Evolutionary conservation across 108 stramenopile genomes (phyloP), one percentile per base, ranked within the genome.

Genomic region (Nitzschia palea): DNA sequence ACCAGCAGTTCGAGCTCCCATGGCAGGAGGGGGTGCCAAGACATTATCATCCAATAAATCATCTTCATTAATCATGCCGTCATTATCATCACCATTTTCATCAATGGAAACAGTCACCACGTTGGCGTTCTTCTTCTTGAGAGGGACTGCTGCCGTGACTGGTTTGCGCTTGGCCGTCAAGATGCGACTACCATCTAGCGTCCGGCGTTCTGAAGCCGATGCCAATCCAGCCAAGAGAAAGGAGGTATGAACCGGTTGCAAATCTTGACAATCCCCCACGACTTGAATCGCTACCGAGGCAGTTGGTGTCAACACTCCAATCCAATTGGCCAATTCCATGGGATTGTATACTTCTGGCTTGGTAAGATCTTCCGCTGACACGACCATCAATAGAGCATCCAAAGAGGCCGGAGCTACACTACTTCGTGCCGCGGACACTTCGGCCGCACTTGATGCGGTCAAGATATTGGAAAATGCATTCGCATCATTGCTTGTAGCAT

Each of bases 41-140:
- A 44, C 31, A 6, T 67, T 74, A 30, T 79, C 81, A 15, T 36
- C 30, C 56, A 88, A 79, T 3, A 88, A 56, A 55, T 66, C 84
- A 44, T 88, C 87, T 76, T 93, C 91, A 64, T 89, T 85, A 56
- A 92, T 82, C 40, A 85, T 55, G 65, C 80, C 81, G 25, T 83
- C 84, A 23, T 83, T 84, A 43, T 77, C 80, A 35, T 80, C 80
- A 44, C 83, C 83, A 44, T 68, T 64, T 62, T 47, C 27, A 42
- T 45, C 25, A 86, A 48, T 26, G 9, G 61, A 62, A 27, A 78
- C 82, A 50, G 74, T 60, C 50, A 61, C 76, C 50, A 23, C 69
- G 40, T 31, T 57, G 3, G 67, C 22, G 60, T 68, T 71, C 34
- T 68, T 76, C 28, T 68, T 69, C 12, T 50, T 43, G 6, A 83